Evolutionary conservation across 345 rosid species (phyloP).

Genomic region (Arabidopsis arenosa): DNA sequence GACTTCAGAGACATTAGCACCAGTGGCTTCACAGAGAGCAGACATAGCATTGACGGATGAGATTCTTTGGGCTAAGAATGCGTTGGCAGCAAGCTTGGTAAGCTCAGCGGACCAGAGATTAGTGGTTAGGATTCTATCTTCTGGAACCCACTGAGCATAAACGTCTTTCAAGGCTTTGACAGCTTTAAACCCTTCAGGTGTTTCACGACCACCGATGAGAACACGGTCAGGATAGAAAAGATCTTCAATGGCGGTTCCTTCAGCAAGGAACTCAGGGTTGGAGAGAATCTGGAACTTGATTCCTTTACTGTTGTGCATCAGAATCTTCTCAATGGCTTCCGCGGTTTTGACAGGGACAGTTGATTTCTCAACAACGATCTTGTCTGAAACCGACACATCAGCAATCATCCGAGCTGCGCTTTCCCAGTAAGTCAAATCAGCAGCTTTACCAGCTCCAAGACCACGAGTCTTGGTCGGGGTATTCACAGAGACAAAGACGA

Average conservation of each 20-base stretch:
- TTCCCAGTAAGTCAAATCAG: neutral
- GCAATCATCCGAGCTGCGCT: neutral
- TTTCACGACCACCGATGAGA: slow-evolving; percentile 80
- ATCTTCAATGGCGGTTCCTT: neutral
- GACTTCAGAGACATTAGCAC: neutral
- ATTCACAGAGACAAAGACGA: neutral
- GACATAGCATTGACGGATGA: slow-evolving; percentile 90
- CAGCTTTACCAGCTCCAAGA: neutral
- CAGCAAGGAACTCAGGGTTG: neutral
- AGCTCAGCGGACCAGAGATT: slow-evolving; percentile 92
- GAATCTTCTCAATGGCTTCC: neutral
- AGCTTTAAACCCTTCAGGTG: slow-evolving; percentile 73
- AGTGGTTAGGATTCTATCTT: slow-evolving; percentile 63
- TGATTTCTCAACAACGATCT: neutral
- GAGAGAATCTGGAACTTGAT: neutral
- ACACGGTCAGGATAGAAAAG: neutral
- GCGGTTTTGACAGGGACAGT: neutral
- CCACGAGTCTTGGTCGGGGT: neutral
- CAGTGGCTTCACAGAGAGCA: slow-evolving; percentile 73
- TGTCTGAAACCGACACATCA: neutral
- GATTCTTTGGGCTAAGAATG: slow-evolving; percentile 83
- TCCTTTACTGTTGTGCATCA: neutral
- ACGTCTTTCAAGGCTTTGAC: slow-evolving; percentile 71
- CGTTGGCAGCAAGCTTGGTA: slow-evolving; percentile 87
- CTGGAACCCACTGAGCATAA: slow-evolving; percentile 83